A percentile compares a stretch with the other conserved stretches of the same genome.
phyloP scores from a whole-genome alignment of 129 eudicot species.

The Escallonia herrerae region DNA sequence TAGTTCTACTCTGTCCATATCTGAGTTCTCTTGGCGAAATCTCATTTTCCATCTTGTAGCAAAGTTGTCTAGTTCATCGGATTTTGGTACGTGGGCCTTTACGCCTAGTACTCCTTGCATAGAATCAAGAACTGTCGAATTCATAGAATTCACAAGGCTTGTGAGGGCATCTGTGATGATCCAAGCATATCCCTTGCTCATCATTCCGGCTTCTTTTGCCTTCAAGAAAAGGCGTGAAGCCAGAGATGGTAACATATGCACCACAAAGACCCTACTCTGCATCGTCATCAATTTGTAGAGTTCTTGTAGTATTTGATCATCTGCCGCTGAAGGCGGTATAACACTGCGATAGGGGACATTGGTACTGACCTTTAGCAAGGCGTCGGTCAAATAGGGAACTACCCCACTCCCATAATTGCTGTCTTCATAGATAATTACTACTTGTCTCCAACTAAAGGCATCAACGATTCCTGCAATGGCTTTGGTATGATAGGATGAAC shows the following conservation, averaged over 20 bases:
- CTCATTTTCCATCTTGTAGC: constrained; percentile 36
- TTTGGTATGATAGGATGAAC: constrained; percentile 33
- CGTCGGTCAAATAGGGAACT: constrained; percentile 29
- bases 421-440: constrained; percentile 35
- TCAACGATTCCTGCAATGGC: constrained; percentile 38
- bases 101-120: constrained; percentile 60
- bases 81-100: constrained; percentile 37
- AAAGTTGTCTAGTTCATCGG: constrained; percentile 20
- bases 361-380: constrained; percentile 14
- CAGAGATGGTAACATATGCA: constrained; percentile 27
- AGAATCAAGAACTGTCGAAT: constrained; percentile 17
- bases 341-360: constrained; percentile 20
- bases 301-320: constrained; percentile 30
- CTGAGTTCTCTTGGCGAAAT: constrained; percentile 29
- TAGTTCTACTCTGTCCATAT: constrained; percentile 13
- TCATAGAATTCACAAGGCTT: constrained; percentile 24
- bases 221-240: constrained; percentile 31
- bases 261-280: constrained; percentile 56
- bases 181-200: constrained; percentile 52
- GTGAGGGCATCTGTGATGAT: constrained; percentile 43
- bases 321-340: constrained; percentile 27
- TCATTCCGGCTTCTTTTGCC: constrained; percentile 39
- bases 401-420: constrained; percentile 35
- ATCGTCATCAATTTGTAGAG: constrained; percentile 38
- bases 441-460: constrained; percentile 40